Evolutionary conservation across 2,329 filamentous ascomycete genomes (phyloP), one percentile per base, ranked within the genome.

Genomic region (Pseudogymnoascus sp.): DNA sequence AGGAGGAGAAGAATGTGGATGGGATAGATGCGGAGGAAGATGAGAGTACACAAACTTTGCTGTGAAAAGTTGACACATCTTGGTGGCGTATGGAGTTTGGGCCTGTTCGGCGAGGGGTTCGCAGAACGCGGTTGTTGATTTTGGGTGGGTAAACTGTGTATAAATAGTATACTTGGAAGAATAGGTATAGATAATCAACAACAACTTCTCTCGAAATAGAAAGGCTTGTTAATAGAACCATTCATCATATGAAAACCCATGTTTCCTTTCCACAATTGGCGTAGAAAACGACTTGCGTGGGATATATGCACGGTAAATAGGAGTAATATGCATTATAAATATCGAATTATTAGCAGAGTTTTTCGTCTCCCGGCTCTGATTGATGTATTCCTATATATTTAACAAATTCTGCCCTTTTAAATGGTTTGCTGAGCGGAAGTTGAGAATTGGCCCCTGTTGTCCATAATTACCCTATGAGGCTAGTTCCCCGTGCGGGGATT

Each of bases 401-500:
- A 15, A 15, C 25, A 30, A 50, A 30, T 18, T 15, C 11, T 15
- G 6, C 22, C 25, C 22, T 50, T 25, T 25, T 28, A 11, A 30
- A 30, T 50, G 12, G 14, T 50, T 47, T 47, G 7, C 3, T 15
- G 14, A 11, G 28, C 11, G 8, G 11, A 14, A 50, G 7, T 11
- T 50, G 25, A 15, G 22, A 50, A 4, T 11, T 50, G 25, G 22
- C 15, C 25, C 22, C 25, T 50, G 30, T 58, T 35, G 53, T 58
- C 36, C 30, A 58, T 30, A 58, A 37, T 58, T 58, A 38, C 53
- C 53, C 6, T 6, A 36, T 35, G 15, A 35, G 53, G 53, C 36
- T 58, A 58, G 53, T n/a, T 22, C 30, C 53, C 14, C 9, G 22
- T 36, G 53, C 53, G 53, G 53, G 53, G 15, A 58, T 58, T 58